Evolutionary conservation across 805 yeast species (phyloP).

Genomic region (Wickerhamiella kurtzmanii): DNA sequence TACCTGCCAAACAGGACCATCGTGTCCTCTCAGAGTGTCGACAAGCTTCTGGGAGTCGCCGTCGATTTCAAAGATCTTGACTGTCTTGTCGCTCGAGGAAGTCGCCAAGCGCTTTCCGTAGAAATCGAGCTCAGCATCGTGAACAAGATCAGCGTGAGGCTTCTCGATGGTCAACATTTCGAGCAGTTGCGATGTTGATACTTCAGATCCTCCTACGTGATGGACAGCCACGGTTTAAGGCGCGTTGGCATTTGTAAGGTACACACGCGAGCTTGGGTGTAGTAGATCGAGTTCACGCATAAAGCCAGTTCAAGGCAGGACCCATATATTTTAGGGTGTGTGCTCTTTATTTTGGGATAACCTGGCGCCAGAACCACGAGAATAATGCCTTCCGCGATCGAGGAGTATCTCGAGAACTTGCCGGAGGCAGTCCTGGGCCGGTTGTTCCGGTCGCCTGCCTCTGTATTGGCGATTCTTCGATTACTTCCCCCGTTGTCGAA

Average conservation of each 20-base stretch:
- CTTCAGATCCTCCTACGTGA: background rate
- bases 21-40: constrained; percentile 79
- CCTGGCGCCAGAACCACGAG: background rate
- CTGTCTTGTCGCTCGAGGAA: constrained; percentile 90
- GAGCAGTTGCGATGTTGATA: background rate
- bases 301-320: background rate
- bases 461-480: constrained; percentile 86
- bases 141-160: constrained; percentile 80
- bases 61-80: constrained; percentile 82
- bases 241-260: background rate
- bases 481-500: constrained; percentile 81
- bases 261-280: background rate
- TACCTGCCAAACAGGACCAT: constrained; percentile 98
- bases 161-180: constrained; percentile 73
- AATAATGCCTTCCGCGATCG: constrained; percentile 31
- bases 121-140: constrained; percentile 94
- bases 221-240: no score
- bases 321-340: no score
- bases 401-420: constrained; percentile 77
- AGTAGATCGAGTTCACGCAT: background rate
- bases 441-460: constrained; percentile 78
- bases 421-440: constrained; percentile 77
- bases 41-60: constrained; percentile 69
- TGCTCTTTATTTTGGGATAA: background rate
- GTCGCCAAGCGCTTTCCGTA: constrained; percentile 94